Evolutionary conservation across 768 basidiomycete genomes (phyloP).

Genomic region (Naganishia vaughanmartiniae): DNA sequence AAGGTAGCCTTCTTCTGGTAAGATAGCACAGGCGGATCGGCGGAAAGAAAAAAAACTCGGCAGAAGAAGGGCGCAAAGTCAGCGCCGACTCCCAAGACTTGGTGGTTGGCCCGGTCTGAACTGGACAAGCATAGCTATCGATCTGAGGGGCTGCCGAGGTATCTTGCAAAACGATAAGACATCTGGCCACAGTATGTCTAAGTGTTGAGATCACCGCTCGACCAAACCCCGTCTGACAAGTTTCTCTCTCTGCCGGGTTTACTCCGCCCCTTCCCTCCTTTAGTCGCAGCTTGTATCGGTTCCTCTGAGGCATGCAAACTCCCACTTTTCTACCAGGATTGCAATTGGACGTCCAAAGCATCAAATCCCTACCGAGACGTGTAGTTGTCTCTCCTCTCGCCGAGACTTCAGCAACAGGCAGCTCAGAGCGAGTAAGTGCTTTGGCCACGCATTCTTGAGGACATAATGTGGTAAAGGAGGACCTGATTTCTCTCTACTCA

Average conservation of each 20-base stretch:
- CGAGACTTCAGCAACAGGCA: background rate
- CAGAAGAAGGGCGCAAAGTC: background rate
- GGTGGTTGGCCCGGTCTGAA: too few relatives aligned
- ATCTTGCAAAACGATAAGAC: background rate
- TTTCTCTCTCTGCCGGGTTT: background rate
- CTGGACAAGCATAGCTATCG: too few relatives aligned
- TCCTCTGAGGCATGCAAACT: background rate
- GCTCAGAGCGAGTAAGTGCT: background rate
- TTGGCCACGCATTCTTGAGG: too few relatives aligned
- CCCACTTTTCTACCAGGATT: background rate
- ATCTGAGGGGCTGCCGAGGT: background rate
- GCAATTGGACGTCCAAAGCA: background rate
- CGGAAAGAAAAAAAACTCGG: background rate
- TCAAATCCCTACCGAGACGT: background rate
- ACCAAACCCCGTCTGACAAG: too few relatives aligned
- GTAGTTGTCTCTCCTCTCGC: background rate
- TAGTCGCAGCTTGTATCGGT: background rate
- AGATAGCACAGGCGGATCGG: background rate
- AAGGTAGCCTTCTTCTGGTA: background rate
- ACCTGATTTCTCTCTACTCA: too few relatives aligned
- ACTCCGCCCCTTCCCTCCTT: background rate
- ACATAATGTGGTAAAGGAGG: too few relatives aligned
- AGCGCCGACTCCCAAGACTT: too few relatives aligned
- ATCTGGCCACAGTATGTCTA: background rate
- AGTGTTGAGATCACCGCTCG: too few relatives aligned